Conservation (phyloP, 352 stramenopile species). For the Phytophthora boehmeriae region DNA sequence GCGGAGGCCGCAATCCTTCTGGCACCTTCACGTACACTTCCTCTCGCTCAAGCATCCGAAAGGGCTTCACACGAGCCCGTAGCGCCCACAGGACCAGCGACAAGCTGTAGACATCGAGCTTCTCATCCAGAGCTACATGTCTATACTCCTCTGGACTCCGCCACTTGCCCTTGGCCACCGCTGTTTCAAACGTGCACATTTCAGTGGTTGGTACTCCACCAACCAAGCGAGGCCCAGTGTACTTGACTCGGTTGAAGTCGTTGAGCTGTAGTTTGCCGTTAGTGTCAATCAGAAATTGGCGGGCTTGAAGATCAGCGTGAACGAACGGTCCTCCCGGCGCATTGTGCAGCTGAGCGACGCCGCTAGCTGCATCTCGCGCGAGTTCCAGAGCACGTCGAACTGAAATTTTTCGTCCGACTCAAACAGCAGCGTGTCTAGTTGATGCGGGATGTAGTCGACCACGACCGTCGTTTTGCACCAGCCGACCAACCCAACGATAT, state of each 20-base stretch:
- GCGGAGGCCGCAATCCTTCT: conserved; percentile 44
- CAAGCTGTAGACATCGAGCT: conserved; percentile 73
- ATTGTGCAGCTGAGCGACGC: conserved; percentile 70
- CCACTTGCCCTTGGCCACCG: conserved; percentile 81
- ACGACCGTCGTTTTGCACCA: conserved; percentile 82
- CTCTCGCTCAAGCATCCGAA: conserved; percentile 41
- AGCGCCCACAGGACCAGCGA: conserved; percentile 74
- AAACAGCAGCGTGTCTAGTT: conserved; percentile 69
- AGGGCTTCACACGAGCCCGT: conserved; percentile 55
- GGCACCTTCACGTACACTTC: conserved; percentile 66
- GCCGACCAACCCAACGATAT: conserved; percentile 73
- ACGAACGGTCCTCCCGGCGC: conserved; percentile 67
- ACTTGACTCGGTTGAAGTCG: conserved; percentile 86
- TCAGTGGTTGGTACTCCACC: conserved; percentile 38
- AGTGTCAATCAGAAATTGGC: conserved; percentile 77
- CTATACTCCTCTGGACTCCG: conserved; percentile 77
- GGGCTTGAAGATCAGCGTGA: conserved; percentile 82
- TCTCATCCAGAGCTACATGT: conserved; percentile 51
- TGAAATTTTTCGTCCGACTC: conserved; percentile 45
- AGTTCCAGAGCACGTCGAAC: conserved; percentile 58
- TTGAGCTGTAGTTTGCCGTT: conserved; percentile 69
- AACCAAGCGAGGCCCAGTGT: conserved; percentile 49
- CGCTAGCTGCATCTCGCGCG: conserved; percentile 56
- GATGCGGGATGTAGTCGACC: conserved; percentile 72
- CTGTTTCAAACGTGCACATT: conserved; percentile 67